phyloP scores from a whole-genome alignment of 169 alveolate species.

The Babesia divergens region DNA sequence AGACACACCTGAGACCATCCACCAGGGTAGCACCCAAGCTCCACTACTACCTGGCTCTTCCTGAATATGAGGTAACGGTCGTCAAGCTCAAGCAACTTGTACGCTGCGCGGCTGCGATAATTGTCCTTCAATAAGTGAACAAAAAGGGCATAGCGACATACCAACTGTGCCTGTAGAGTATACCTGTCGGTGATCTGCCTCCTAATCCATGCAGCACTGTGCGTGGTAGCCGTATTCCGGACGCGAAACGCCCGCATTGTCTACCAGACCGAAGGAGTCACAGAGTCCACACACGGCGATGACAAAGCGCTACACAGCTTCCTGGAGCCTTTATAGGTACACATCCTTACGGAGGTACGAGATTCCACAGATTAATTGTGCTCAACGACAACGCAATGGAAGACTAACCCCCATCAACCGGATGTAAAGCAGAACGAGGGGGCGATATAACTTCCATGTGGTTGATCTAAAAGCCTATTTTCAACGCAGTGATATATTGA shows the following conservation, averaged over 20 bases:
- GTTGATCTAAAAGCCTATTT: too few species aligned
- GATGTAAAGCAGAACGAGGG: too few species aligned
- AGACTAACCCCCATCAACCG: too few species aligned
- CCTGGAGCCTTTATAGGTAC: neutral
- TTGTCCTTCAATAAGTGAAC: slow-evolving; percentile 51
- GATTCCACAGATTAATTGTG: too few species aligned
- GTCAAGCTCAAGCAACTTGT: slow-evolving; percentile 73
- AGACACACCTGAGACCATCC: slow-evolving; percentile 79
- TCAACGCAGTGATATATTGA: too few species aligned
- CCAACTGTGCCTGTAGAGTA: slow-evolving; percentile 66
- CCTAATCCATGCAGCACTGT: slow-evolving; percentile 73
- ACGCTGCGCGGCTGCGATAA: slow-evolving; percentile 80
- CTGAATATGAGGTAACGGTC: slow-evolving; percentile 68
- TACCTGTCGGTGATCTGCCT: slow-evolving; percentile 76
- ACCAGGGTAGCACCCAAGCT: slow-evolving; percentile 78
- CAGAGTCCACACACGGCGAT: neutral
- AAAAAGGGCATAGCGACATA: neutral
- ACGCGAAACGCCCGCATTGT: slow-evolving; percentile 43
- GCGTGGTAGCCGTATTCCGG: slow-evolving; percentile 63
- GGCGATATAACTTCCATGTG: too few species aligned
- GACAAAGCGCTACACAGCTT: neutral
- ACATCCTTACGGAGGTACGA: neutral
- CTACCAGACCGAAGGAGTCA: neutral
- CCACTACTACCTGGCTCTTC: slow-evolving; percentile 72
- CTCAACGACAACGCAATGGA: too few species aligned